A percentile compares a stretch with the other conserved stretches of the same genome.
Conservation (phyloP, 2,329 filamentous ascomycete species). For the Xylaria sp. region DNA sequence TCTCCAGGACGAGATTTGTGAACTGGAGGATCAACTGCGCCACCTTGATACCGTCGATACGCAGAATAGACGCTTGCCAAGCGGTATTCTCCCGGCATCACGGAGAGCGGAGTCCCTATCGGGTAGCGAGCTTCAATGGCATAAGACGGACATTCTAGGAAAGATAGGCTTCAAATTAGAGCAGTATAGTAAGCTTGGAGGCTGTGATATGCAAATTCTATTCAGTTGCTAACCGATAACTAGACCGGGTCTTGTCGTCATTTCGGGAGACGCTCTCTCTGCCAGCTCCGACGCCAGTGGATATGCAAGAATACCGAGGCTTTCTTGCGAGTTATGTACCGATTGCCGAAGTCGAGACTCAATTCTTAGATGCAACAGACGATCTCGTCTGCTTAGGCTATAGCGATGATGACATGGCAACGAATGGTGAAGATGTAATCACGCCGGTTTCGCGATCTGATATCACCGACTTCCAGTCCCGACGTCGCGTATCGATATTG, state of each 20-base stretch:
- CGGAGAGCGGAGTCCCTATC: conserved; percentile 66
- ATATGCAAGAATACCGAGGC: conserved; percentile 61
- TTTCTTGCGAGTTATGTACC: conserved; percentile 67
- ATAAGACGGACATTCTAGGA: conserved; percentile 69
- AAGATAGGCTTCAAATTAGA: conserved; percentile 73
- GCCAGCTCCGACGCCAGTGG: conserved; percentile 59
- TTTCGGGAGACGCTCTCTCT: conserved; percentile 65
- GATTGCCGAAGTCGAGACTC: conserved; percentile 68
- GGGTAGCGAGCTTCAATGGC: conserved; percentile 68
- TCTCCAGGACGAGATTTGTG: conserved; percentile 84
- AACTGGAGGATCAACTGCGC: conserved; percentile 82
- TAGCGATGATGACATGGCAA: conserved; percentile 41
- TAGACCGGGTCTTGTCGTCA: conserved; percentile 69
- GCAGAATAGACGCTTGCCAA: conserved; percentile 56
- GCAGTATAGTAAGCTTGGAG: conserved; percentile 69
- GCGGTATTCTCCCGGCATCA: conserved; percentile 66
- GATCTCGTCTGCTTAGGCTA: conserved; percentile 63
- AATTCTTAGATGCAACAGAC: conserved; percentile 65
- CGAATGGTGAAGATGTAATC: conserved; percentile 39
- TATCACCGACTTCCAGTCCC: conserved; percentile 24
- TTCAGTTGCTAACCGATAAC: conserved; percentile 10
- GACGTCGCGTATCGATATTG: conserved; percentile 28
- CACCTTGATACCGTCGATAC: conserved; percentile 72
- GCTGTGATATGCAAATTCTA: not conserved
- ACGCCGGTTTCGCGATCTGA: conserved; percentile 40